These are phyloP conservation scores for Ogataea nitratoaversa DNA, from an alignment of 805 yeast genomes.

Conservation along the genomic window DNA sequence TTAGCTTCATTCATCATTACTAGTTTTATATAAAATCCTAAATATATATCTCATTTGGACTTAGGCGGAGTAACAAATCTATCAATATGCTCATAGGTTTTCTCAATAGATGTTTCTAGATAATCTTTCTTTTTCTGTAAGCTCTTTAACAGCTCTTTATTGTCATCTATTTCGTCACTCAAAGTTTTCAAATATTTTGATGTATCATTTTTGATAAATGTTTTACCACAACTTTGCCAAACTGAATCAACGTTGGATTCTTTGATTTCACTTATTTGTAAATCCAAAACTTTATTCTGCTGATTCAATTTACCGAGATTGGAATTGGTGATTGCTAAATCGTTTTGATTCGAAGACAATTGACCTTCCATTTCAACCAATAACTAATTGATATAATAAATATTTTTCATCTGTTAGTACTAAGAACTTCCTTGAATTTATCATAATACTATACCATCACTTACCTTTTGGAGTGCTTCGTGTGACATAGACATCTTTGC, in stretches of 20 bases:
- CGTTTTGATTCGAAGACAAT: constrained; percentile 54
- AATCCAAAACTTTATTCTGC: constrained; percentile 47
- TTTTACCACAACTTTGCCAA: constrained; percentile 85
- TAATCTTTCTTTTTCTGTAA: constrained; percentile 67
- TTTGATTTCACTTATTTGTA: constrained; percentile 54
- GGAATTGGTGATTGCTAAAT: constrained; percentile 49
- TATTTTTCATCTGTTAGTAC: neutral
- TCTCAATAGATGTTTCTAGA: constrained; percentile 71
- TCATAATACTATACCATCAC: no score
- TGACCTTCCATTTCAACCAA: constrained; percentile 65
- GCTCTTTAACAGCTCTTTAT: constrained; percentile 55
- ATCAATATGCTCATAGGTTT: constrained; percentile 61
- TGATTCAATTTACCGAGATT: constrained; percentile 48
- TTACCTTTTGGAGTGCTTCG: constrained; percentile 19
- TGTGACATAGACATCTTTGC: constrained; percentile 11
- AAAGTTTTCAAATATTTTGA: constrained; percentile 46
- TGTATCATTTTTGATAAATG: constrained; percentile 49
- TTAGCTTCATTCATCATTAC: no score
- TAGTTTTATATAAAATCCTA: constrained; percentile 2
- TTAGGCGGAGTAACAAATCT: constrained; percentile 7
- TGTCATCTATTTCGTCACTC: constrained; percentile 45
- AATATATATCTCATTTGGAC: neutral
- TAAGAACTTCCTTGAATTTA: no score
- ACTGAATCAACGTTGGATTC: constrained; percentile 45
- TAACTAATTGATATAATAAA: constrained; percentile 31